Evolutionary conservation across 2,329 filamentous ascomycete species (phyloP).

Genomic region (Pseudogymnoascus sp.): DNA sequence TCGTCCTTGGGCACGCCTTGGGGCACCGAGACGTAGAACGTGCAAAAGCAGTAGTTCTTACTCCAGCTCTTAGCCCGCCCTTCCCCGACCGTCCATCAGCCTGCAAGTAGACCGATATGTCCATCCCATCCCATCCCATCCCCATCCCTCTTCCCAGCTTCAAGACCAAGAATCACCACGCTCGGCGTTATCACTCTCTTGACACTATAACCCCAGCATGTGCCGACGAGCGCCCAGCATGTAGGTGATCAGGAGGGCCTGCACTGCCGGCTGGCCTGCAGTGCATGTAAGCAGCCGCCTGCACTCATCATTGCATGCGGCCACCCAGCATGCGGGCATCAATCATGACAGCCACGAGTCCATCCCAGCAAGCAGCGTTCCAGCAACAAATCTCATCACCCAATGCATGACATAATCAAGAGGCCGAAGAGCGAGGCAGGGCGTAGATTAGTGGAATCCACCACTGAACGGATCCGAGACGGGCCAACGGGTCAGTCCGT

Average conservation of each 20-base stretch:
- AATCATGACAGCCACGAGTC: background rate
- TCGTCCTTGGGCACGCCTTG: background rate
- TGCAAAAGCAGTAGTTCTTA: background rate
- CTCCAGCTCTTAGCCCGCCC: background rate
- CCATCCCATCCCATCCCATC: background rate
- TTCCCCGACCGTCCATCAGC: background rate
- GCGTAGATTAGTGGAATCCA: background rate
- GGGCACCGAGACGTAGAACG: too few relatives aligned
- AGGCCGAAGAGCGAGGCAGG: background rate
- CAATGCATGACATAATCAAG: background rate
- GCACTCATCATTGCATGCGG: constrained; percentile 6
- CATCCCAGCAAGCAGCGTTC: too few relatives aligned
- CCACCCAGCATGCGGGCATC: background rate
- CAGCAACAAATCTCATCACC: background rate
- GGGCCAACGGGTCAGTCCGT: constrained; percentile 4
- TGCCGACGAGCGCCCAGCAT: background rate
- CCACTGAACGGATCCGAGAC: background rate
- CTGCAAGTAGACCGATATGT: background rate
- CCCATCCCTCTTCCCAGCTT: background rate
- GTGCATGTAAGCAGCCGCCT: constrained; percentile 5
- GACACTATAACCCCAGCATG: background rate
- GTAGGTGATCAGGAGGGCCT: constrained; percentile 3
- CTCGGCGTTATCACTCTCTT: background rate
- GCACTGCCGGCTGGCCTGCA: constrained; percentile 3
- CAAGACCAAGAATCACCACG: background rate